Conservation (phyloP, 2,329 filamentous ascomycete species). For the Drechslerella coelobrocha region DNA sequence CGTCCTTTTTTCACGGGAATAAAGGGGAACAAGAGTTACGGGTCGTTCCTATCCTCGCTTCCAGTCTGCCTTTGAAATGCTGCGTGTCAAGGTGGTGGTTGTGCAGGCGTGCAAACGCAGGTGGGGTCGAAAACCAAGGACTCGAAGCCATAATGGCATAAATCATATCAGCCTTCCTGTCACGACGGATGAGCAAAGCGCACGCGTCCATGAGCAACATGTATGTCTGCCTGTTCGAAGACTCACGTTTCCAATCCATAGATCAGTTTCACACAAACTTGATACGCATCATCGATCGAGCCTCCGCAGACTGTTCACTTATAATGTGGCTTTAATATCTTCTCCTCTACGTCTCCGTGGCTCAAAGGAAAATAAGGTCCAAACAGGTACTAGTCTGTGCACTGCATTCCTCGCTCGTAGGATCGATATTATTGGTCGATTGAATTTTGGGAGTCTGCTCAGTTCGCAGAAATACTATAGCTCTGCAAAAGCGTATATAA, state of each 20-base stretch:
- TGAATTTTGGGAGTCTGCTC: not conserved
- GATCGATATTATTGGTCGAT: not conserved
- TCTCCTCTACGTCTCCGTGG: not conserved
- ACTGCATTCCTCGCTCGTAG: not conserved
- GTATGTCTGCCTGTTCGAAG: conserved; percentile 4
- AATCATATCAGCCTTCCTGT: conserved; percentile 36
- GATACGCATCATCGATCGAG: not conserved
- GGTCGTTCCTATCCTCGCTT: conserved; percentile 2
- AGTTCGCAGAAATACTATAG: no score
- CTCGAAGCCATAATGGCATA: conserved; percentile 49
- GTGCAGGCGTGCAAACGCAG: conserved; percentile 22
- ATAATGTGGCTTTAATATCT: no score
- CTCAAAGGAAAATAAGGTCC: not conserved
- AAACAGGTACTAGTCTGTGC: not conserved
- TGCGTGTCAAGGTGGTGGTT: conserved; percentile 11
- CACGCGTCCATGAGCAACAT: conserved; percentile 50
- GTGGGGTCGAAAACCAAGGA: conserved; percentile 48
- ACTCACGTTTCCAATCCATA: conserved; percentile 6
- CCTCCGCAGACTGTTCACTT: not conserved
- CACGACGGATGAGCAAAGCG: conserved; percentile 23
- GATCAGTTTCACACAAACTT: no score
- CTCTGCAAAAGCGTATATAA: no score
- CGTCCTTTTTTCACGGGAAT: conserved; percentile 22
- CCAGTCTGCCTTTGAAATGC: conserved; percentile 2
- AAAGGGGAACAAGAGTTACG: not conserved